Percentiles rank a stretch among this genome's conserved stretches.
phyloP scores from a whole-genome alignment of 768 basidiomycete genomes.

The Macrolepiota dolichaula region DNA sequence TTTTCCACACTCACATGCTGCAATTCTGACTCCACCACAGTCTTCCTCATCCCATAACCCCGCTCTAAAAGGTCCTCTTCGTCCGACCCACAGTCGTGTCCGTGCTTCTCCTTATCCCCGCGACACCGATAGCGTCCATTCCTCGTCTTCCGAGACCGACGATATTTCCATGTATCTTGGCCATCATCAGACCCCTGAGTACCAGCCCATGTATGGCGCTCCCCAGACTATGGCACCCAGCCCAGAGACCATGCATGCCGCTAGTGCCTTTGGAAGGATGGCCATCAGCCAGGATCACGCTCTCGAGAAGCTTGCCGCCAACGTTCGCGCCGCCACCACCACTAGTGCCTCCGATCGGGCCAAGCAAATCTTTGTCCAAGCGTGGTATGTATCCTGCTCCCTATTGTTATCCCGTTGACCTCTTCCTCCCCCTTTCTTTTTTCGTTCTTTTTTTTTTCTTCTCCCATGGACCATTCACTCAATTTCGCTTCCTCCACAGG shows the following conservation, averaged over 20 bases:
- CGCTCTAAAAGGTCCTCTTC: conserved; percentile 73
- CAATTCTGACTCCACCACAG: neutral
- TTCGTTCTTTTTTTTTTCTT: conserved; percentile 13
- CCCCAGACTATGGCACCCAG: conserved; percentile 43
- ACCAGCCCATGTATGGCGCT: conserved; percentile 61
- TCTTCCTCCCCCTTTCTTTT: neutral
- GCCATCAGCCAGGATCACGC: conserved; percentile 72
- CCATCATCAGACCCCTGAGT: conserved; percentile 48
- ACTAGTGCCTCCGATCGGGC: conserved; percentile 89
- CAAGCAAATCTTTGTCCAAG: conserved; percentile 91
- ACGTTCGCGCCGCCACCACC: conserved; percentile 84
- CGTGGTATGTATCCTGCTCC: conserved; percentile 61
- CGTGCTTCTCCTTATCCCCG: conserved; percentile 86
- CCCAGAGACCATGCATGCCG: conserved; percentile 57
- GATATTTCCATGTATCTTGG: conserved; percentile 77
- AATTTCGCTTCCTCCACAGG: conserved; percentile 38
- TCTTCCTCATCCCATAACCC: conserved; percentile 39
- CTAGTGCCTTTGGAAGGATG: conserved; percentile 78
- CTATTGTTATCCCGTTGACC: conserved; percentile 3
- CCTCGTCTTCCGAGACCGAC: conserved; percentile 87
- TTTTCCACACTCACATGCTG: conserved; percentile 52
- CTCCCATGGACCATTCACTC: conserved; percentile 15
- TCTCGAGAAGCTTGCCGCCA: conserved; percentile 82
- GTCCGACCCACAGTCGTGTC: conserved; percentile 74
- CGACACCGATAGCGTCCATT: conserved; percentile 82